phyloP scores from a whole-genome alignment of 208 protist species.

The Trypanosoma platydactyli region DNA sequence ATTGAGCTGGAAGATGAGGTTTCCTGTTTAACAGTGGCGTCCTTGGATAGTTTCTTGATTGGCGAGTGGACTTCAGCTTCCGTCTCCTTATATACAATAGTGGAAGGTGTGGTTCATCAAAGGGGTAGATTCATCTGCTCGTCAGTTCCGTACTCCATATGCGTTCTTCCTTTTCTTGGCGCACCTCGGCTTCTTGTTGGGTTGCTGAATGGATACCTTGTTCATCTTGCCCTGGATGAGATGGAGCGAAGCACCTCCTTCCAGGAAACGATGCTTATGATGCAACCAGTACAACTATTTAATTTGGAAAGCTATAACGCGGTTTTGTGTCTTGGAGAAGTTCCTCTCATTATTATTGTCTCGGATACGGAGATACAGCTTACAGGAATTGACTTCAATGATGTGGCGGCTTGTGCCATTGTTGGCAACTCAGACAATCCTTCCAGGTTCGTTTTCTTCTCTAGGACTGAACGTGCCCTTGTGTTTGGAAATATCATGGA shows the following conservation, averaged over 20 bases:
- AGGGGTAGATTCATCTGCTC: constrained; percentile 19
- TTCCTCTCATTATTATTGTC: constrained; percentile 60
- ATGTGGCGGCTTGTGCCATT: constrained; percentile 31
- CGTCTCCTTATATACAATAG: constrained; percentile 20
- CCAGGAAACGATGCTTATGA: constrained; percentile 30
- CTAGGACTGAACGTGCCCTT: constrained; percentile 21
- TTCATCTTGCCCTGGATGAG: constrained; percentile 19
- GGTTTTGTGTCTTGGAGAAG: constrained; percentile 58
- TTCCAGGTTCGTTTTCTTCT: constrained; percentile 31
- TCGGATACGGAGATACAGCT: constrained; percentile 40
- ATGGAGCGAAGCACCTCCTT: not conserved
- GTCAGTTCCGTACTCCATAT: constrained; percentile 28
- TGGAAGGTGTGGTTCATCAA: not conserved
- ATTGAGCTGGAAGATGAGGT: constrained; percentile 24
- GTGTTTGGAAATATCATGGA: constrained; percentile 31
- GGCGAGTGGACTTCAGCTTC: constrained; percentile 27
- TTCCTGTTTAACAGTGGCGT: constrained; percentile 23
- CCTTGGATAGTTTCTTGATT: constrained; percentile 18
- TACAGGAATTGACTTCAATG: constrained; percentile 42
- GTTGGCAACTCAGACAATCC: constrained; percentile 10
- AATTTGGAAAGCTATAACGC: constrained; percentile 43
- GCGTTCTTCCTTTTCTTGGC: constrained; percentile 14
- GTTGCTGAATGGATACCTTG: constrained; percentile 30
- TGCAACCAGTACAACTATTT: constrained; percentile 52
- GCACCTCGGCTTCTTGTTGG: constrained; percentile 25